Evolutionary conservation across 441 rosid species (phyloP).

Genomic region (Aquilaria agallochum): DNA sequence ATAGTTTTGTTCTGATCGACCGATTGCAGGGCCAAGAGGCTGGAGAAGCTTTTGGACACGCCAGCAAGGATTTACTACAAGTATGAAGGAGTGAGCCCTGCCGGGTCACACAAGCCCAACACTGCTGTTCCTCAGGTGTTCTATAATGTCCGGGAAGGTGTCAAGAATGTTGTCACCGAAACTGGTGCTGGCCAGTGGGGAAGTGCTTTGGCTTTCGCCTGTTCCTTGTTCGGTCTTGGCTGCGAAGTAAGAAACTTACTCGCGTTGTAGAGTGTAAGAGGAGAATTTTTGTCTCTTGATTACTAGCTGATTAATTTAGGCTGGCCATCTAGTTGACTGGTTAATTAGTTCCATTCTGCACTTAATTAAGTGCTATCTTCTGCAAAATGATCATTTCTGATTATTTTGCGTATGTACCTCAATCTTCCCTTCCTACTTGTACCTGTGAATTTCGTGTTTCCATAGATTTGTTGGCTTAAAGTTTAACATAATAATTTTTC

Average conservation of each 20-base stretch:
- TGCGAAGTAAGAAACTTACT: slow-evolving; percentile 54
- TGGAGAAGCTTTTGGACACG: slow-evolving; percentile 84
- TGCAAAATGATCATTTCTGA: too few relatives aligned
- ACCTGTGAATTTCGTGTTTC: too few relatives aligned
- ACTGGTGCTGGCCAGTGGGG: slow-evolving; percentile 99
- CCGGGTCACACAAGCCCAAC: slow-evolving; percentile 96
- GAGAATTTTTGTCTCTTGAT: too few relatives aligned
- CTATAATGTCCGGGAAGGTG: slow-evolving; percentile 74
- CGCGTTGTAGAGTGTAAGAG: too few relatives aligned
- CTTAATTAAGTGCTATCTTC: too few relatives aligned
- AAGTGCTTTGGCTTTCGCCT: slow-evolving; percentile 81
- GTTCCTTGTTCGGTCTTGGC: slow-evolving; percentile 72
- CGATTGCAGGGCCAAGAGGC: slow-evolving; percentile 74
- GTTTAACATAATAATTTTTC: neutral
- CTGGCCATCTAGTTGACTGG: too few relatives aligned
- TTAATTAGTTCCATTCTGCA: too few relatives aligned
- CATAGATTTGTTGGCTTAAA: neutral
- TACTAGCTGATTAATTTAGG: too few relatives aligned
- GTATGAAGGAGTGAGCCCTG: slow-evolving; percentile 94
- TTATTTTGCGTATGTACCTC: too few relatives aligned
- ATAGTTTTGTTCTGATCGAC: neutral
- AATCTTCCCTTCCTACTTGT: too few relatives aligned
- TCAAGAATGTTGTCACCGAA: slow-evolving; percentile 82
- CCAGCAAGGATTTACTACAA: slow-evolving; percentile 93
- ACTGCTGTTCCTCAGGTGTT: slow-evolving; percentile 82